phyloP scores from a whole-genome alignment of 1,284 basidiomycete species.

The Moniliella sp. region DNA sequence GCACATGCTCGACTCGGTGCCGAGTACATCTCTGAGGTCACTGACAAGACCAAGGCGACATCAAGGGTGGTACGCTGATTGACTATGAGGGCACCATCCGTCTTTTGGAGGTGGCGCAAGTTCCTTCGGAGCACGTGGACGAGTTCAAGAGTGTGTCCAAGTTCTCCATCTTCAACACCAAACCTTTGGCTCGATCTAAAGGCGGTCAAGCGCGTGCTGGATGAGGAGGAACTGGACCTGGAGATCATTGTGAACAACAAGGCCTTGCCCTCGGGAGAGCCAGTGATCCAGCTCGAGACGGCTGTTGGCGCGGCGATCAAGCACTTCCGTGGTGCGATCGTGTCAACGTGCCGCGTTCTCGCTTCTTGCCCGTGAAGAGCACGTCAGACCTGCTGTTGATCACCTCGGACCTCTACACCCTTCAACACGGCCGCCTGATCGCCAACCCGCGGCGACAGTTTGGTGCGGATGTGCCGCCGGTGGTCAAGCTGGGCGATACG shows the following conservation, averaged over 20 bases:
- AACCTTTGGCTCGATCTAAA: slow-evolving; percentile 83
- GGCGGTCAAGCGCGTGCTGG: slow-evolving; percentile 83
- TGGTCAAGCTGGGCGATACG: slow-evolving; percentile 78
- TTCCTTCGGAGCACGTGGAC: slow-evolving; percentile 87
- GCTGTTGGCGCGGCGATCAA: slow-evolving; percentile 94
- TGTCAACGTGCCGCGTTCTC: slow-evolving; percentile 86
- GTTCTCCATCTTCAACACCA: slow-evolving; percentile 37
- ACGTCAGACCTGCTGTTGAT: slow-evolving; percentile 53
- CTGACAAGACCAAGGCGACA: slow-evolving; percentile 98
- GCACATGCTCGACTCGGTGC: slow-evolving; percentile 36
- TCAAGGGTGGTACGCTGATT: slow-evolving; percentile 91
- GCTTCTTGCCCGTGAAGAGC: slow-evolving; percentile 79
- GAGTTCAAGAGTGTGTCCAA: slow-evolving; percentile 73
- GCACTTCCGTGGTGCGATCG: slow-evolving; percentile 72
- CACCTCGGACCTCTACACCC: slow-evolving; percentile 87
- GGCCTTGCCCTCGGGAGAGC: slow-evolving; percentile 43
- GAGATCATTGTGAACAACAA: slow-evolving; percentile 85
- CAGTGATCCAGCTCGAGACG: slow-evolving; percentile 76
- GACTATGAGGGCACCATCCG: slow-evolving; percentile 85
- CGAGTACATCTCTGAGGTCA: slow-evolving; percentile 44
- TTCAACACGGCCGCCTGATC: slow-evolving; percentile 78
- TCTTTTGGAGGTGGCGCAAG: slow-evolving; percentile 92
- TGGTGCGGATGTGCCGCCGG: slow-evolving; percentile 61
- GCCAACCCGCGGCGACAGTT: slow-evolving; percentile 46
- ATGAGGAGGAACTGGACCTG: slow-evolving; percentile 57